Evolutionary conservation across 2,329 filamentous ascomycete species (phyloP).

Genomic region (Dactylella cylindrospora): DNA sequence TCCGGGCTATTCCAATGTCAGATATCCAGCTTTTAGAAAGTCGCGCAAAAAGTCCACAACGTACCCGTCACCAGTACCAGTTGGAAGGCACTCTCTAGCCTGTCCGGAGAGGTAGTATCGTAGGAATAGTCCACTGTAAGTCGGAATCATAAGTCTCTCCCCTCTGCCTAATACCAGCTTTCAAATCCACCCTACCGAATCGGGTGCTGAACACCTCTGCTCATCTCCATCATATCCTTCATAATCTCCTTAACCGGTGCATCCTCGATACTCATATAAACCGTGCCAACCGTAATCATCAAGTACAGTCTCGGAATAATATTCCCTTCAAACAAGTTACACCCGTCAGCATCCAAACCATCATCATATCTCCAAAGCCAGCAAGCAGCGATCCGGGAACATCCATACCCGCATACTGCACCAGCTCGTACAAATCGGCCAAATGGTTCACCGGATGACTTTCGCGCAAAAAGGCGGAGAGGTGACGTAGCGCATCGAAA

Average conservation of each 20-base stretch:
- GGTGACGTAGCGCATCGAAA: constrained; percentile 93
- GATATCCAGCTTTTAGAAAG: not conserved
- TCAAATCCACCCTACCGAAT: constrained; percentile 61
- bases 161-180: not conserved
- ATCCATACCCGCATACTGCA: constrained; percentile 49
- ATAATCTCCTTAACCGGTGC: constrained; percentile 99
- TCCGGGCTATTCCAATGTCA: constrained; percentile 64
- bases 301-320: constrained; percentile 95
- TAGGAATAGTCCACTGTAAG: constrained; percentile 71
- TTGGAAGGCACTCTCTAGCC: constrained; percentile 83
- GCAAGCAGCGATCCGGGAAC: not conserved
- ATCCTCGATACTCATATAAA: constrained; percentile 98
- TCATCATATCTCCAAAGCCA: not conserved
- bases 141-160: constrained; percentile 8
- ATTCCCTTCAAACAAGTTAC: constrained; percentile 68
- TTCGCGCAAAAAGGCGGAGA: constrained; percentile 93
- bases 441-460: constrained; percentile 97
- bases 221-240: constrained; percentile 99
- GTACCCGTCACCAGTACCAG: constrained; percentile 70
- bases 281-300: constrained; percentile 98
- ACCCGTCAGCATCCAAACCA: not conserved
- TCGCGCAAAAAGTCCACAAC: constrained; percentile 1
- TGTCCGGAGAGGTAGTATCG: constrained; percentile 96
- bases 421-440: constrained; percentile 71
- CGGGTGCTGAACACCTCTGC: constrained; percentile 92